These are phyloP conservation scores for Poterioochromonas sp. DNA, from an alignment of 352 stramenopile species.

Conservation along the genomic window DNA sequence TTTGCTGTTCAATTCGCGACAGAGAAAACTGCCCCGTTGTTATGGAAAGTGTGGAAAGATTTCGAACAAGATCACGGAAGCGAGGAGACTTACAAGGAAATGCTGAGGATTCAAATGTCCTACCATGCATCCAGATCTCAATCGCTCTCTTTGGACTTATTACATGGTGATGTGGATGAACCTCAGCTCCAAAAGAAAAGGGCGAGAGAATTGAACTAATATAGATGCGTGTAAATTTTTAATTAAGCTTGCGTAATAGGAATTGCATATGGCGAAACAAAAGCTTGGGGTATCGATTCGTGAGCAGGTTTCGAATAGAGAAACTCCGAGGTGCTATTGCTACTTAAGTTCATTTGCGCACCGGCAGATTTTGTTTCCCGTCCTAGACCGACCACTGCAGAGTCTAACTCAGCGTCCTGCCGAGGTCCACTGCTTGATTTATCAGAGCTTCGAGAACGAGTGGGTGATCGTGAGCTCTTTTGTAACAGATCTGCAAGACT, in stretches of 20 bases:
- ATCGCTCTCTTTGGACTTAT: no score
- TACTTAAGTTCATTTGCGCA: not conserved
- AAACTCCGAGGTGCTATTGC: not conserved
- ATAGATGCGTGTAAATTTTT: no score
- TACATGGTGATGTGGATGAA: no score
- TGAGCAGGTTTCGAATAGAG: not conserved
- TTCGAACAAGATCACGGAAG: slow-evolving; percentile 88
- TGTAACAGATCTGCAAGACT: no score
- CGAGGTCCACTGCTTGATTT: no score
- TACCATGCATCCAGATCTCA: no score
- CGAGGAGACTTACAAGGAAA: slow-evolving; percentile 97
- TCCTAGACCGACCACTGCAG: not conserved
- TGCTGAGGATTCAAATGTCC: slow-evolving; percentile 94
- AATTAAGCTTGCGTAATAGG: not conserved
- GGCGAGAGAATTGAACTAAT: no score
- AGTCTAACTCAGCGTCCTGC: no score
- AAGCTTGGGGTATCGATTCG: not conserved
- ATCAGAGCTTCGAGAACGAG: no score
- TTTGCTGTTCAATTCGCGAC: slow-evolving; percentile 95
- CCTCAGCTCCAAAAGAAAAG: no score
- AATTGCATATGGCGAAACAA: not conserved
- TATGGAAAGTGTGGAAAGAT: slow-evolving; percentile 91
- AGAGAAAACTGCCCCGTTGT: slow-evolving; percentile 72
- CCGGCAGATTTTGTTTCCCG: not conserved
- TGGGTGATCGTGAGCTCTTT: no score